Percentiles rank a stretch among this genome's conserved stretches.
Evolutionary conservation across 2,329 filamentous ascomycete species (phyloP).

Genomic region (Apiospora malaysiana): DNA sequence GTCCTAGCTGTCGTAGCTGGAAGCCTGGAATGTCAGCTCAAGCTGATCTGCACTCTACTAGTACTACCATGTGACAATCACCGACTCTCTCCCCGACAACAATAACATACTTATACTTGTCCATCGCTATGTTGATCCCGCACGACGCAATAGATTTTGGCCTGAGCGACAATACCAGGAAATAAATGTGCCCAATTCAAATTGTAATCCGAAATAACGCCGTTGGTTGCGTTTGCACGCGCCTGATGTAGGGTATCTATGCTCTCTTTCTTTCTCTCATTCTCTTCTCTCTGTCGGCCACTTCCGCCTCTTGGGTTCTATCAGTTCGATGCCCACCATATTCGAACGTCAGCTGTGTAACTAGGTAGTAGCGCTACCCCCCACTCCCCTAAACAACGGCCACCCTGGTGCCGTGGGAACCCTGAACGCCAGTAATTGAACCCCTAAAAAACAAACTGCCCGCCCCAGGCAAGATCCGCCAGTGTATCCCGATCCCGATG

Average conservation of each 20-base stretch:
- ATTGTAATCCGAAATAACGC: not conserved
- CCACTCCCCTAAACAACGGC: not conserved
- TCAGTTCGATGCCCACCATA: too few species aligned
- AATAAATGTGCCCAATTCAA: not conserved
- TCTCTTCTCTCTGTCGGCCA: too few species aligned
- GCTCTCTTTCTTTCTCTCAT: not conserved
- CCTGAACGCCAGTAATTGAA: not conserved
- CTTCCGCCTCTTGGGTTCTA: not conserved
- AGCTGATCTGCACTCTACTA: not conserved
- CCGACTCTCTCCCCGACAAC: not conserved
- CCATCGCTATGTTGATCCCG: not conserved
- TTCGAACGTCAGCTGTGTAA: not conserved
- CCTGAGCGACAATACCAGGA: not conserved
- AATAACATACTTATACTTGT: not conserved
- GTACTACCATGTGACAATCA: conserved; percentile 16
- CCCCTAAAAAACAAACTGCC: not conserved
- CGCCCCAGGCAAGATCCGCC: not conserved
- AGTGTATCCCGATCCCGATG: not conserved
- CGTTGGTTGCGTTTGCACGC: not conserved
- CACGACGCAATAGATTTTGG: not conserved
- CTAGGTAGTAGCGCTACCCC: not conserved
- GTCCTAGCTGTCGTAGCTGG: not conserved
- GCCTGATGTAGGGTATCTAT: not conserved
- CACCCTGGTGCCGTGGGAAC: not conserved
- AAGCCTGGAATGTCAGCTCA: not conserved